Percentiles rank a stretch among this genome's conserved stretches.
Conservation (phyloP, 2,329 filamentous ascomycete species). For the Cadophora malorum region DNA sequence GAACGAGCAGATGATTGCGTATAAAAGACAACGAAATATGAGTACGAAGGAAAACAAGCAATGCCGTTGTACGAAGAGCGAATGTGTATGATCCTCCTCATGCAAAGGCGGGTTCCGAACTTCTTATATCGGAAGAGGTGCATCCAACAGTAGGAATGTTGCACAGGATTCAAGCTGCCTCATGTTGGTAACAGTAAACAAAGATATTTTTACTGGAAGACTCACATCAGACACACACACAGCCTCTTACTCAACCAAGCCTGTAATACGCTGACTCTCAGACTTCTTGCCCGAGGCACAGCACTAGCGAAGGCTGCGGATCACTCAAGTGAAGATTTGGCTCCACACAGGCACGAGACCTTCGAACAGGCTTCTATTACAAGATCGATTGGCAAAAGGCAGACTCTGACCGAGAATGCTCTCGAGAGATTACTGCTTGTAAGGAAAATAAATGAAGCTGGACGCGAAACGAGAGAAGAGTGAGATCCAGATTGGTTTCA, state of each 20-base stretch:
- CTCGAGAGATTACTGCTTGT: background rate
- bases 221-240: constrained; percentile 18
- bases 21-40: constrained; percentile 6
- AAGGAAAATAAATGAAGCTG: background rate
- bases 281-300: constrained; percentile 7
- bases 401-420: constrained; percentile 13
- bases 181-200: background rate
- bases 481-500: constrained; percentile 9
- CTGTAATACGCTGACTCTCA: constrained; percentile 15
- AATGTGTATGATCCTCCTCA: constrained; percentile 14
- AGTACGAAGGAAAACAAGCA: background rate
- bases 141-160: background rate
- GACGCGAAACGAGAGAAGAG: background rate
- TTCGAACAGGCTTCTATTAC: constrained; percentile 5
- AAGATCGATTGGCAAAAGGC: constrained; percentile 16
- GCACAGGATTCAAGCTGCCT: background rate
- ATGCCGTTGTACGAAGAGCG: constrained; percentile 11
- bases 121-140: constrained; percentile 6
- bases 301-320: constrained; percentile 7
- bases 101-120: background rate
- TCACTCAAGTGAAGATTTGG: background rate
- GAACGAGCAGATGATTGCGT: background rate
- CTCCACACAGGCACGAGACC: background rate
- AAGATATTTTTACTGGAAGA: constrained; percentile 14
- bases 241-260: constrained; percentile 1